Evolutionary conservation across 495 filamentous ascomycete species (phyloP).

Genomic region (Friedmanniomyces simplex): DNA sequence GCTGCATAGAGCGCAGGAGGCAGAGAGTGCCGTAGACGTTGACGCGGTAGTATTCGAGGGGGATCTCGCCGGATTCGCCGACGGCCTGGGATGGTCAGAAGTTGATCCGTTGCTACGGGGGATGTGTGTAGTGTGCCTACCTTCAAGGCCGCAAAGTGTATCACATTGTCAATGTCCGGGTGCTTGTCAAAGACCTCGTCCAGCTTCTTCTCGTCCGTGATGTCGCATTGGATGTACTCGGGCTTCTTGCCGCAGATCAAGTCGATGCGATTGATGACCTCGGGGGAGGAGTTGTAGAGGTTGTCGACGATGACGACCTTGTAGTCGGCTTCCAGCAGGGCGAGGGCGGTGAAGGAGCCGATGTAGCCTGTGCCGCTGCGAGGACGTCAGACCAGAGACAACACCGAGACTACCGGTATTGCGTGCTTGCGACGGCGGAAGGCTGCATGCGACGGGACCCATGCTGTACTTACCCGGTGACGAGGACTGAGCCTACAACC

Average conservation of each 20-base stretch:
- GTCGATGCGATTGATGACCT: conserved; percentile 85
- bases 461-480: conserved; percentile 64
- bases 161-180: conserved; percentile 91
- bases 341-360: conserved; percentile 89
- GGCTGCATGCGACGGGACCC: background rate
- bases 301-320: conserved; percentile 93
- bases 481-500: conserved; percentile 74
- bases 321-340: conserved; percentile 86
- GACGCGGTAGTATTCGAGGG: conserved; percentile 93
- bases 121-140: too few relatives aligned
- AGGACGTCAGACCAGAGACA: conserved; percentile 4
- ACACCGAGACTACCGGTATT: background rate
- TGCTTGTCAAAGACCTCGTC: conserved; percentile 83
- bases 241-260: conserved; percentile 84
- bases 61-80: conserved; percentile 89
- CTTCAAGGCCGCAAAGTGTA: conserved; percentile 97
- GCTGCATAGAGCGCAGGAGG: conserved; percentile 77
- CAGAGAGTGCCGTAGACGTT: conserved; percentile 90
- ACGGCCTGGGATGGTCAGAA: conserved; percentile 64
- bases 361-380: conserved; percentile 94
- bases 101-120: too few relatives aligned
- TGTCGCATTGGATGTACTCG: conserved; percentile 72
- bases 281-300: conserved; percentile 87
- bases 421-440: background rate
- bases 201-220: conserved; percentile 72